Conservation (phyloP, 2,329 filamentous ascomycete genomes). For the Aspergillus sp. region DNA sequence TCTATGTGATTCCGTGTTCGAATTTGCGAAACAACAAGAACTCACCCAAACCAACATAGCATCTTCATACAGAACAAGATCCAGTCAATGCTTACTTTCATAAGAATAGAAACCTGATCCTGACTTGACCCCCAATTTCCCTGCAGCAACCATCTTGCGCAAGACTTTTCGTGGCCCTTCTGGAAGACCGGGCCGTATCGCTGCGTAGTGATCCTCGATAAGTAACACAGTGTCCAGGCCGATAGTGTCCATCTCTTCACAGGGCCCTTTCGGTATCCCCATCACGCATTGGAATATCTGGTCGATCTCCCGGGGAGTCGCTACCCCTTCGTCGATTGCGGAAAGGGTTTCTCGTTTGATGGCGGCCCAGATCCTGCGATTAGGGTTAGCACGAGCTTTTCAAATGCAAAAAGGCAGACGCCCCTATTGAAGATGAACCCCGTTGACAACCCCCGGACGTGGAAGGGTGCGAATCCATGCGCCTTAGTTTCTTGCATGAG, state of each 20-base stretch:
- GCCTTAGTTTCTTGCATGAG: slow-evolving; percentile 28
- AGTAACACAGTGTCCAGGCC: slow-evolving; percentile 41
- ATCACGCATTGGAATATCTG: slow-evolving; percentile 37
- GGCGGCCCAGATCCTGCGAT: slow-evolving; percentile 40
- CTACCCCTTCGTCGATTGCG: slow-evolving; percentile 35
- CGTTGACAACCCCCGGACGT: slow-evolving; percentile 35
- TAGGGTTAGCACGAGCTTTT: background rate
- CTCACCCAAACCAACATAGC: no score
- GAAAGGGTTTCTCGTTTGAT: slow-evolving; percentile 43
- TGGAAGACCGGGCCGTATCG: background rate
- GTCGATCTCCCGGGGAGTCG: slow-evolving; percentile 37
- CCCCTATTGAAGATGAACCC: slow-evolving; percentile 44
- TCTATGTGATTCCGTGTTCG: no score
- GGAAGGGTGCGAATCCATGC: slow-evolving; percentile 39
- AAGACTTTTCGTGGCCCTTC: background rate
- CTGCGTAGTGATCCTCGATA: slow-evolving; percentile 40
- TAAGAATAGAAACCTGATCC: background rate
- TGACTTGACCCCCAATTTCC: background rate
- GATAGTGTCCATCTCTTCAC: slow-evolving; percentile 42
- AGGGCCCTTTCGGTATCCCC: slow-evolving; percentile 36
- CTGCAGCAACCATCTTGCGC: background rate
- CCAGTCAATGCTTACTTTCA: background rate
- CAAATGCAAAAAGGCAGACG: background rate
- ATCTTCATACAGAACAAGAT: no score
- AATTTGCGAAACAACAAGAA: no score